These are phyloP conservation scores for Cyberlindnera galapagoensis DNA, from an alignment of 805 yeast species.

Conservation along the genomic window DNA sequence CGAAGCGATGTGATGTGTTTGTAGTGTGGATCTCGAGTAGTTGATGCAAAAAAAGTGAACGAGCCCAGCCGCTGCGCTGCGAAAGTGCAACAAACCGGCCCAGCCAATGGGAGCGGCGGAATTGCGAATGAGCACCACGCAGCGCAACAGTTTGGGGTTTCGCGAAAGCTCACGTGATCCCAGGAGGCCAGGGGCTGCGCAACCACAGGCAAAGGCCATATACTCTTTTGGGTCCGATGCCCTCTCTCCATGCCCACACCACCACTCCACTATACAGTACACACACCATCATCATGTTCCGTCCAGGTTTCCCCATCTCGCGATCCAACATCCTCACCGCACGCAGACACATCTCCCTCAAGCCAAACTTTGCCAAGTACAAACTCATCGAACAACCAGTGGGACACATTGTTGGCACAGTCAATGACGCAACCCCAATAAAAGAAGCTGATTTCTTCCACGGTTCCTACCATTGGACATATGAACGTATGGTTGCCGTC, in stretches of 20 bases:
- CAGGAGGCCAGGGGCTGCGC: neutral
- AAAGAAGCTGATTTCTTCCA: slow-evolving; percentile 50
- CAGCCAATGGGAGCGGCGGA: slow-evolving; percentile 15
- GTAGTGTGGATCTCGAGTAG: no score
- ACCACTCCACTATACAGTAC: no score
- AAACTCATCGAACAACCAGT: slow-evolving; percentile 64
- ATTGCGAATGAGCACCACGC: no score
- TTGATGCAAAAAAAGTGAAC: neutral
- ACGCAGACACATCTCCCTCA: slow-evolving; percentile 11
- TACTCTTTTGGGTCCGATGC: no score
- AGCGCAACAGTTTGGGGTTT: no score
- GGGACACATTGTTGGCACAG: slow-evolving; percentile 64
- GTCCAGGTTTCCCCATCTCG: neutral
- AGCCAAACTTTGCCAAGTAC: slow-evolving; percentile 25
- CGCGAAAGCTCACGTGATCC: no score
- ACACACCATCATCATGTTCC: no score
- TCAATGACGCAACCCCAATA: slow-evolving; percentile 63
- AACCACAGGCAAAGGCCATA: neutral
- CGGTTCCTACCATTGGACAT: slow-evolving; percentile 72
- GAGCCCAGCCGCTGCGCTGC: no score
- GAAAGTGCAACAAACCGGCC: no score
- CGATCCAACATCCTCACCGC: neutral
- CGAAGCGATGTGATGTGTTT: slow-evolving; percentile 1
- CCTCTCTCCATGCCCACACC: no score
- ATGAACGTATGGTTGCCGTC: slow-evolving; percentile 55